Evolutionary conservation across 1,284 basidiomycete species (phyloP).

Genomic region (Stygiomarasmius scandens): DNA sequence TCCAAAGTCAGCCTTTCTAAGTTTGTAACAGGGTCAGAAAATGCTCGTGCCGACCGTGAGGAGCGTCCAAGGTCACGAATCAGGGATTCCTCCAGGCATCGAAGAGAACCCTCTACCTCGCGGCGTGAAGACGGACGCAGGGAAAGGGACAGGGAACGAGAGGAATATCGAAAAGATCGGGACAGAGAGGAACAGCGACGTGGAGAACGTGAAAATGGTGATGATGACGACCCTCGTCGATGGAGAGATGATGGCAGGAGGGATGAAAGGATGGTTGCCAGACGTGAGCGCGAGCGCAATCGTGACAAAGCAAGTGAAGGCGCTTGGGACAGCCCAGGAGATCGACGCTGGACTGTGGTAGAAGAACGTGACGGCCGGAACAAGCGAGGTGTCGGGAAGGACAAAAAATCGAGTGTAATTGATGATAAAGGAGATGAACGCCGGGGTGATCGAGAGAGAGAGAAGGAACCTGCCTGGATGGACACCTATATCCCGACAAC

Average conservation of each 20-base stretch:
- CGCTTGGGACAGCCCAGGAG: conserved; percentile 42
- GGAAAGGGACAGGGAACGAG: conserved; percentile 31
- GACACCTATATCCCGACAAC: conserved; percentile 77
- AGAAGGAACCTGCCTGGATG: conserved; percentile 92
- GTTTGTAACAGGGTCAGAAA: conserved; percentile 18
- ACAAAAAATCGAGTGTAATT: conserved; percentile 54
- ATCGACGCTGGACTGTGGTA: conserved; percentile 57
- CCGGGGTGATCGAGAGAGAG: conserved; percentile 58
- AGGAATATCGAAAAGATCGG: conserved; percentile 38
- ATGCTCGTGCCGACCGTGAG: conserved; percentile 42
- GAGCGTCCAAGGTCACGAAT: conserved; percentile 60
- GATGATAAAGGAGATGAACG: conserved; percentile 60
- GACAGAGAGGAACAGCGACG: conserved; percentile 29
- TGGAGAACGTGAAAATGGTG: conserved; percentile 45
- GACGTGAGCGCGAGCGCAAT: conserved; percentile 48
- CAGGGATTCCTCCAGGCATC: conserved; percentile 60
- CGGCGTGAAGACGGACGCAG: conserved; percentile 35
- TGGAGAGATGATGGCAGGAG: conserved; percentile 82
- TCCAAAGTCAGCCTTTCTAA: not conserved
- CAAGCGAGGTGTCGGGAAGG: conserved; percentile 61
- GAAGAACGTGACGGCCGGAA: conserved; percentile 68
- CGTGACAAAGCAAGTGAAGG: conserved; percentile 47
- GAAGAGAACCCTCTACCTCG: conserved; percentile 56
- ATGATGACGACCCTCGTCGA: conserved; percentile 59
- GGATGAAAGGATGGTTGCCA: conserved; percentile 67